These are phyloP conservation scores for Xylaria castorea DNA, from an alignment of 495 filamentous ascomycete genomes.

Conservation along the genomic window DNA sequence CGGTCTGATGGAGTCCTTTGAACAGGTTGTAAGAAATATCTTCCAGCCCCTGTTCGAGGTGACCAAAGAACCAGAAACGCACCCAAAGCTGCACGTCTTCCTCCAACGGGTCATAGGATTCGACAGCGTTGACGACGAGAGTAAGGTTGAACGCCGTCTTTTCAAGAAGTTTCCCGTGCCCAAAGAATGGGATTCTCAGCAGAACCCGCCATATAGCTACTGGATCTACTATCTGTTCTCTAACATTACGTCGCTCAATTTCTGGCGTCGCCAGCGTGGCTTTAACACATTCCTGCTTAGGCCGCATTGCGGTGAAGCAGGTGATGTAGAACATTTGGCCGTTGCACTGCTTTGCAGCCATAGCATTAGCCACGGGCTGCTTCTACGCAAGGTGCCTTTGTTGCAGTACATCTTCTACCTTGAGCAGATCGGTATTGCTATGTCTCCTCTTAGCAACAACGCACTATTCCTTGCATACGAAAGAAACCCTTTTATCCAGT, in stretches of 20 bases:
- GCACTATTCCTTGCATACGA: constrained; percentile 96
- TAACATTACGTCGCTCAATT: constrained; percentile 91
- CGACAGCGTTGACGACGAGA: constrained; percentile 98
- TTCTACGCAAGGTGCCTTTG: constrained; percentile 91
- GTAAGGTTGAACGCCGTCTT: constrained; percentile 89
- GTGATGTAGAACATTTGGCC: constrained; percentile 94
- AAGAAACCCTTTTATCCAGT: constrained; percentile 92
- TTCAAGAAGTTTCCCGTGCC: constrained; percentile 94
- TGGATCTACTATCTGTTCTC: constrained; percentile 98
- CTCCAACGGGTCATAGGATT: constrained; percentile 94
- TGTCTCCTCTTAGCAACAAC: constrained; percentile 98
- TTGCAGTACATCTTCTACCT: constrained; percentile 98
- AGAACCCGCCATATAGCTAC: constrained; percentile 98
- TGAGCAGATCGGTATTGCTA: constrained; percentile 96
- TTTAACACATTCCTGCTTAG: constrained; percentile 96
- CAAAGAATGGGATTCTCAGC: constrained; percentile 82
- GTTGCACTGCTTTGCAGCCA: constrained; percentile 93
- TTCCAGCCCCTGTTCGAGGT: constrained; percentile 96
- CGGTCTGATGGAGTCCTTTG: constrained; percentile 83
- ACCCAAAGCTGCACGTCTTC: constrained; percentile 94
- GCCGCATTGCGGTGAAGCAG: constrained; percentile 96
- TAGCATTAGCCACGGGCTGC: constrained; percentile 94
- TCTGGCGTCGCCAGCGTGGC: constrained; percentile 85
- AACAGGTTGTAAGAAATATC: constrained; percentile 88
- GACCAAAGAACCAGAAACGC: constrained; percentile 82